Percentiles rank a stretch among this genome's conserved stretches.
phyloP scores from a whole-genome alignment of 1,284 basidiomycete genomes.

The Heterobasidion irregulare region DNA sequence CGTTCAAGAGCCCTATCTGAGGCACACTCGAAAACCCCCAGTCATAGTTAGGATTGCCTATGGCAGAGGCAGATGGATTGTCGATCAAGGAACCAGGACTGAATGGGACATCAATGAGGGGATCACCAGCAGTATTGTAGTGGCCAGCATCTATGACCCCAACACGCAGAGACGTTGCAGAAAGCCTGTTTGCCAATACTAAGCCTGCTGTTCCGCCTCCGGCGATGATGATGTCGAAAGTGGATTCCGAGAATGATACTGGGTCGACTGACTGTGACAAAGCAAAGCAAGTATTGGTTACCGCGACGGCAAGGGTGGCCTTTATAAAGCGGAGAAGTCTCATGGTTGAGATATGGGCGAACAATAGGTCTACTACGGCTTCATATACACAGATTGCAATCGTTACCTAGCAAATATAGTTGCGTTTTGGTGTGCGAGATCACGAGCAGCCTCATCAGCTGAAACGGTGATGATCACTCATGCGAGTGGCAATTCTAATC shows the following conservation, averaged over 20 bases:
- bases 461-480: too few species aligned
- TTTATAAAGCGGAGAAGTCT: too few species aligned
- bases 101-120: constrained; percentile 9
- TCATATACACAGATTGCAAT: too few species aligned
- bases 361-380: too few species aligned
- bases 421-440: too few species aligned
- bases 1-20: constrained; percentile 6
- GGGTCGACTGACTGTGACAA: constrained; percentile 11
- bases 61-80: constrained; percentile 6
- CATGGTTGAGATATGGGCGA: too few species aligned
- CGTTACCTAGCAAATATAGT: too few species aligned
- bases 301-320: too few species aligned
- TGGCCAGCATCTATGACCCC: constrained; percentile 10
- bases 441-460: too few species aligned
- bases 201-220: constrained; percentile 10
- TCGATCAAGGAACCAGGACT: constrained; percentile 8
- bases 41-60: constrained; percentile 10
- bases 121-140: constrained; percentile 5
- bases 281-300: too few species aligned
- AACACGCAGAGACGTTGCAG: constrained; percentile 5
- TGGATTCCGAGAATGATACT: constrained; percentile 2
- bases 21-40: constrained; percentile 11
- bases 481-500: too few species aligned
- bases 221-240: constrained; percentile 8
- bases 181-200: constrained; percentile 10